These are phyloP conservation scores for Lathyrus tuberosus DNA, from an alignment of 306 rosid species.

Conservation along the genomic window DNA sequence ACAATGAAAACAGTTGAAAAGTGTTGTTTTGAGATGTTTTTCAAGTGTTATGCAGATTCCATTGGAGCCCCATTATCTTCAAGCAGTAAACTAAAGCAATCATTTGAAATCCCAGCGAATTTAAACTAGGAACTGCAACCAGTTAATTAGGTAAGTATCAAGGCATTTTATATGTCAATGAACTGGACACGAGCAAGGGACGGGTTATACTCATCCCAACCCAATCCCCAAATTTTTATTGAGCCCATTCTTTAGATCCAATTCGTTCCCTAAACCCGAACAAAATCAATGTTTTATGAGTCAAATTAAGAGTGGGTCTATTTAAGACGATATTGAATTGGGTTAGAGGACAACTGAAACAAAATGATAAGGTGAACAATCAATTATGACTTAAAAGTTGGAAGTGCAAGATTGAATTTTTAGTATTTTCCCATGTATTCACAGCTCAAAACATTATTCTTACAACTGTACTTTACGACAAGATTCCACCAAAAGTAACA, in stretches of 20 bases:
- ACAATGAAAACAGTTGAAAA: neutral
- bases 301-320: neutral
- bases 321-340: neutral
- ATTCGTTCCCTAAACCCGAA: neutral
- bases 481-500: neutral
- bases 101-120: conserved; percentile 8
- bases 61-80: conserved; percentile 9
- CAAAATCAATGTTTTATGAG: neutral
- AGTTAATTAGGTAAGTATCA: conserved; percentile 12
- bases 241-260: neutral
- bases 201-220: neutral
- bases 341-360: neutral
- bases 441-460: neutral
- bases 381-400: neutral
- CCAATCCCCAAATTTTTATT: neutral
- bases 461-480: neutral
- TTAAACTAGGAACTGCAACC: conserved; percentile 27
- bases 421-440: neutral
- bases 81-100: conserved; percentile 17
- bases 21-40: neutral
- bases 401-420: neutral
- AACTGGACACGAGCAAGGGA: neutral
- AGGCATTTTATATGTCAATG: neutral
- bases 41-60: conserved; percentile 16
- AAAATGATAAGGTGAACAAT: neutral